Base-by-base conservation (phyloP, 2,329 filamentous ascomycete species). In the Ploettnerulaceae sp. region DNA sequence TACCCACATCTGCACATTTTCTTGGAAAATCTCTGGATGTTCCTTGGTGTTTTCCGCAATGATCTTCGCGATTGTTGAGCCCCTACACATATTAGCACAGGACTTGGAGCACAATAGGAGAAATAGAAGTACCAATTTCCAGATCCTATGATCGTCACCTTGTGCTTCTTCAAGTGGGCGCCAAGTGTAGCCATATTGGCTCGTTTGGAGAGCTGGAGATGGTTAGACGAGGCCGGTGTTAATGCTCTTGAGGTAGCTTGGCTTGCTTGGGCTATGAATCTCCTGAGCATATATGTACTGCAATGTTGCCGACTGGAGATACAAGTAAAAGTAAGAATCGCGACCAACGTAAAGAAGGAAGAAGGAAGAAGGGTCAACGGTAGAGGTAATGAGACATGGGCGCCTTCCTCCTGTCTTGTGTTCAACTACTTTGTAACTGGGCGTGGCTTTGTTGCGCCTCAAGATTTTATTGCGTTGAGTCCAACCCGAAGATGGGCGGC, bases 1-100 rank as follows among this genome's bases (percentile, higher is more conserved):
- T 62, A 98, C 94, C 93, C 93, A 98, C 93, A 98, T 97, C 69
- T 95, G 88, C 42, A 98, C 89, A 52, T 89, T 75, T 65, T 84
- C 73, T 63, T 97, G 87, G 65, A 97, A 98, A 34, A 96, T 64
- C 22, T 89, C 77, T 7, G 82, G 76, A 69, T 95, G 75, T 55
- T 77, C 81, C 52, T 77, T 80, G 28, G 89, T 86, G 71, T 95
- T 98, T 69, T 98, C 91, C 58, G 90, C 90, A 42, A 96, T 79
- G 53, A 98, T 94, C 71, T 98, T 98, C 66, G 90, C 83, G 69
- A 98, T 96, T 49, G 93, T 95, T 51, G 89, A 95, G 60, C 93
- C 93, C 90, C 87, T 93, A 51, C 26, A 45, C 54, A 46, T 38
- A 43, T 61, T 54, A 53, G 49, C 36, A 59, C 32, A 47, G 47